These are phyloP conservation scores for Gloeopeniophorella convolvens DNA, from an alignment of 768 basidiomycete genomes.

Conservation along the genomic window DNA sequence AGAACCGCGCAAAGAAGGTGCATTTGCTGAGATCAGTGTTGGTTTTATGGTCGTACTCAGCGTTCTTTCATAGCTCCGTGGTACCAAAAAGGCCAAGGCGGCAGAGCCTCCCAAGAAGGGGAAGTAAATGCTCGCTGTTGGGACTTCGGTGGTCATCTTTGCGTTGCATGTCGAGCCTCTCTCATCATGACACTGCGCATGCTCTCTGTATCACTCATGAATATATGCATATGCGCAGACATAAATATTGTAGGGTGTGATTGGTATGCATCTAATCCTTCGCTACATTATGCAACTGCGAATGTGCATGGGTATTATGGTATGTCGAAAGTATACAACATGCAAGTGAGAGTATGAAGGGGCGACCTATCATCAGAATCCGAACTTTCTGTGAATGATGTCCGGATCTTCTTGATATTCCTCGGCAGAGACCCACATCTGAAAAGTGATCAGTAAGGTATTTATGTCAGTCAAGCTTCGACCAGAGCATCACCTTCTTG, in stretches of 20 bases:
- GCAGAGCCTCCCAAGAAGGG: slow-evolving; percentile 88
- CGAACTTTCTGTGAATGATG: slow-evolving; percentile 93
- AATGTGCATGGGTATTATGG: slow-evolving; percentile 18
- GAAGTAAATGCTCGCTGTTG: slow-evolving; percentile 49
- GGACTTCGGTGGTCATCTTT: slow-evolving; percentile 27
- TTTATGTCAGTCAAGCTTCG: background rate
- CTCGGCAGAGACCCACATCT: slow-evolving; percentile 99
- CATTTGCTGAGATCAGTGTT: slow-evolving; percentile 13
- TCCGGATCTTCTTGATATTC: slow-evolving; percentile 99
- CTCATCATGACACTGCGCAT: slow-evolving; percentile 39
- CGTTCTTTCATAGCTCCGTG: slow-evolving; percentile 62
- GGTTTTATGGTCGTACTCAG: background rate
- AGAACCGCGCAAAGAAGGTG: slow-evolving; percentile 99
- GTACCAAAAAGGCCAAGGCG: slow-evolving; percentile 93
- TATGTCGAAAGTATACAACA: slow-evolving; percentile 10
- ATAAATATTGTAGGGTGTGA: background rate
- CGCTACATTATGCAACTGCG: slow-evolving; percentile 6
- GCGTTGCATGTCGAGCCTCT: slow-evolving; percentile 34
- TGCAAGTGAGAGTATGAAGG: slow-evolving; percentile 12
- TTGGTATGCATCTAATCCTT: too few species aligned
- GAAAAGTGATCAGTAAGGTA: slow-evolving; percentile 7
- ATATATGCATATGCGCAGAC: slow-evolving; percentile 28
- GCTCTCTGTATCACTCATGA: slow-evolving; percentile 28
- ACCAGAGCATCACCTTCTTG: slow-evolving; percentile 68
- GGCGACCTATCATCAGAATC: slow-evolving; percentile 45